Conservation (phyloP, 306 rosid species). For the Fragaria ananassa region DNA sequence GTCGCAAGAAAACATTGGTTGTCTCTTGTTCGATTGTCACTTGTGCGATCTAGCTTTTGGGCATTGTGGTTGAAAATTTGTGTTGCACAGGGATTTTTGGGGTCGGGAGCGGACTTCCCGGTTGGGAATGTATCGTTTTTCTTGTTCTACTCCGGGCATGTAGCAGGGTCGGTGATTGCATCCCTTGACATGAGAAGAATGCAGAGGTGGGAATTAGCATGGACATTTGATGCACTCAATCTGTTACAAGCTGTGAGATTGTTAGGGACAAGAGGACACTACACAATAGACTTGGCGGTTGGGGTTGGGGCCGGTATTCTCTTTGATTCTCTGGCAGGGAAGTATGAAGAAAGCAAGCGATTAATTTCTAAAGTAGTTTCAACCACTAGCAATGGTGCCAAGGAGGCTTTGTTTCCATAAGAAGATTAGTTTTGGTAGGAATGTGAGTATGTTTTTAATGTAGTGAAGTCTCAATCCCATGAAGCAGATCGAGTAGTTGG, state of each 20-base stretch:
- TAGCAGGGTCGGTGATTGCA: conserved; percentile 89
- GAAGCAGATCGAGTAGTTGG: neutral
- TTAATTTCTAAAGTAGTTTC: neutral
- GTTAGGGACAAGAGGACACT: conserved; percentile 86
- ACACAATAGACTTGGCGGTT: conserved; percentile 78
- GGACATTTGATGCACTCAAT: conserved; percentile 66
- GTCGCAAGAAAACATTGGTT: neutral
- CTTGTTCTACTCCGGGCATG: conserved; percentile 81
- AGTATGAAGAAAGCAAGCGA: conserved; percentile 58
- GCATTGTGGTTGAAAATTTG: neutral
- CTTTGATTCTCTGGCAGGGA: conserved; percentile 75
- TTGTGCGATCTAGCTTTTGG: neutral
- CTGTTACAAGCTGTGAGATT: conserved; percentile 64
- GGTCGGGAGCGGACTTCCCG: conserved; percentile 87
- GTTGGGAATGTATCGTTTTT: conserved; percentile 93
- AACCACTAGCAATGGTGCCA: conserved; percentile 4
- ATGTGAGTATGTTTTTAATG: neutral
- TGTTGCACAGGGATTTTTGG: conserved; percentile 64
- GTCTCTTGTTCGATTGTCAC: neutral
- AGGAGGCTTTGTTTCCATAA: conserved; percentile 15
- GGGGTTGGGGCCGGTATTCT: conserved; percentile 91
- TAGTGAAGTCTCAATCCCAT: neutral
- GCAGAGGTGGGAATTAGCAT: conserved; percentile 65
- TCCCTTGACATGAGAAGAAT: conserved; percentile 88
- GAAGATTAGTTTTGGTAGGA: conserved; percentile 11